Evolutionary conservation across 768 basidiomycete genomes (phyloP).

Genomic region (Mycena chlorophos): DNA sequence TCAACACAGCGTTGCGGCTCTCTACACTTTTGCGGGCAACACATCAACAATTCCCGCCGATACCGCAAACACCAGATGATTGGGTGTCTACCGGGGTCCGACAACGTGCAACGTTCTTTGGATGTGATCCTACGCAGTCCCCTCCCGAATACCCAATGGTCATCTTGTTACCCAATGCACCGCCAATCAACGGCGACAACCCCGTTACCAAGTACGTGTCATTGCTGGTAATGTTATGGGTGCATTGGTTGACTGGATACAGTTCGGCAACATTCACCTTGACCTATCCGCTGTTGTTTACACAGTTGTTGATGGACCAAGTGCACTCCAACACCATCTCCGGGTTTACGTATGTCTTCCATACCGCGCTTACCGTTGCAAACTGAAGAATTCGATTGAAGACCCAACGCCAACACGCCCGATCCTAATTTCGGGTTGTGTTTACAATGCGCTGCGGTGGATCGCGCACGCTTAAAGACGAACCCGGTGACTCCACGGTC

Average conservation of each 20-base stretch:
- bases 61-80: slow-evolving; percentile 49
- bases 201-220: slow-evolving; percentile 63
- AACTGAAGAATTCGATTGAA: background rate
- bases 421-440: slow-evolving; percentile 68
- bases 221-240: background rate
- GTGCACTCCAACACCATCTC: slow-evolving; percentile 54
- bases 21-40: slow-evolving; percentile 45
- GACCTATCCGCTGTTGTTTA: slow-evolving; percentile 57
- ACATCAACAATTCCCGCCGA: slow-evolving; percentile 65
- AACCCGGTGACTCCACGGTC: slow-evolving; percentile 40
- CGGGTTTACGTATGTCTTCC: slow-evolving; percentile 45
- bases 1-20: slow-evolving; percentile 46
- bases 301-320: slow-evolving; percentile 60
- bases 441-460: slow-evolving; percentile 63
- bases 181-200: slow-evolving; percentile 59
- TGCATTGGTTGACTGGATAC: slow-evolving; percentile 11
- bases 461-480: slow-evolving; percentile 48
- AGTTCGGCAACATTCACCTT: slow-evolving; percentile 62
- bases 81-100: slow-evolving; percentile 66
- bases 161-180: slow-evolving; percentile 76
- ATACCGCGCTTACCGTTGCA: background rate
- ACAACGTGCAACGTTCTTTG: slow-evolving; percentile 75
- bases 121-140: slow-evolving; percentile 55
- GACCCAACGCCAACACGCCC: slow-evolving; percentile 53
- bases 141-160: slow-evolving; percentile 65